Conservation (phyloP, 176 grass and related monocot species). For the Otatea glauca region DNA sequence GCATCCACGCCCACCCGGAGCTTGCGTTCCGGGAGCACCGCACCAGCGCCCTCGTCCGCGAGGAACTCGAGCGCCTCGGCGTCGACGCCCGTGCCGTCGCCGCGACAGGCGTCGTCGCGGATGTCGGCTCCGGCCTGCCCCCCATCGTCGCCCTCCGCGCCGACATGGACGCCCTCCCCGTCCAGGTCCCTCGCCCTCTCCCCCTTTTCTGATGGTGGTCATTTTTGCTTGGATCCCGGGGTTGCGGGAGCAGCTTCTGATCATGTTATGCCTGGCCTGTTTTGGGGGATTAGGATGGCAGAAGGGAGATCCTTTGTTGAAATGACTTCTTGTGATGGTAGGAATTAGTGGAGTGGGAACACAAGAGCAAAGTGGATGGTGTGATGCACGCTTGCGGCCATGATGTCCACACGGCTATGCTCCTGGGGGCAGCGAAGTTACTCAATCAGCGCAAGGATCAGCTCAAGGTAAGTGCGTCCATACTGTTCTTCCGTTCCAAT, state of each 20-base stretch:
- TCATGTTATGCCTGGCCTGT: background rate
- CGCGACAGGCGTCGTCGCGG: slow-evolving; percentile 70
- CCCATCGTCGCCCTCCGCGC: slow-evolving; percentile 87
- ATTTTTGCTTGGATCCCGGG: background rate
- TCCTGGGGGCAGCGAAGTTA: slow-evolving; percentile 90
- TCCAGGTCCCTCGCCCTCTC: slow-evolving; percentile 52
- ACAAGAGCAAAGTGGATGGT: slow-evolving; percentile 85
- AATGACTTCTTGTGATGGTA: slow-evolving; percentile 2
- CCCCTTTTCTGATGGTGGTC: background rate
- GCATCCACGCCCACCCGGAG: slow-evolving; percentile 86
- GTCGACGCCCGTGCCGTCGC: slow-evolving; percentile 58
- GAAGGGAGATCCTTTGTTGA: background rate
- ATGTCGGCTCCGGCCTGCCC: slow-evolving; percentile 67
- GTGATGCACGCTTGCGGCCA: slow-evolving; percentile 96
- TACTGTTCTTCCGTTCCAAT: background rate
- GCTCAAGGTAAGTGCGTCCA: slow-evolving; percentile 50
- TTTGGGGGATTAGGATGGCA: background rate
- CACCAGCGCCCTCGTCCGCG: slow-evolving; percentile 78
- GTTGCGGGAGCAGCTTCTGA: background rate
- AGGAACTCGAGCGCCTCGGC: slow-evolving; percentile 70
- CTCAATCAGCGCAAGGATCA: slow-evolving; percentile 75
- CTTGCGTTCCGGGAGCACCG: slow-evolving; percentile 80
- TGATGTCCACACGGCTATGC: slow-evolving; percentile 84
- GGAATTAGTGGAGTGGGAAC: slow-evolving; percentile 95
- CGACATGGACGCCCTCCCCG: slow-evolving; percentile 92